Conservation (phyloP, 2,329 filamentous ascomycete genomes). For the Teratosphaeriaceae sp. region DNA sequence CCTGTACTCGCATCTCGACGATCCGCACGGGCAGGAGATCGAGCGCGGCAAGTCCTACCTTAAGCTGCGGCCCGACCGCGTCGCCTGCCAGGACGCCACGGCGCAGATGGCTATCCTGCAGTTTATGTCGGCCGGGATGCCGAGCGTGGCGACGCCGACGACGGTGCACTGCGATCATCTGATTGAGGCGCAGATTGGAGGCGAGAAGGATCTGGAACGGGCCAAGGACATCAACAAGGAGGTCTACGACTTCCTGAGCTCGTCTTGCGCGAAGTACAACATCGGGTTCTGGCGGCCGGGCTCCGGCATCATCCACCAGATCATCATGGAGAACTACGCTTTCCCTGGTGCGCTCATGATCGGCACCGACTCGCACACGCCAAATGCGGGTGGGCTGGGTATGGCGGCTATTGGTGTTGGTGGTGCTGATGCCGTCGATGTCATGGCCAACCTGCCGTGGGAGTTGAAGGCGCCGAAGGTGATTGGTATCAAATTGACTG, state of each 20-base stretch:
- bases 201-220: conserved; percentile 85
- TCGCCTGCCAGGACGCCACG: conserved; percentile 98
- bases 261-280: conserved; percentile 97
- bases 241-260: conserved; percentile 94
- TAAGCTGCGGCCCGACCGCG: conserved; percentile 92
- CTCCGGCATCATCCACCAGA: conserved; percentile 99
- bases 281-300: conserved; percentile 99
- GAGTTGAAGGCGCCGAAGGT: conserved; percentile 97
- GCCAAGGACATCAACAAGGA: conserved; percentile 96
- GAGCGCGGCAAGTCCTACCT: conserved; percentile 94
- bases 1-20: conserved; percentile 96
- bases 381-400: conserved; percentile 92
- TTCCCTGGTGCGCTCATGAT: conserved; percentile 98
- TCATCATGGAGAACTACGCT: conserved; percentile 96
- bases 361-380: conserved; percentile 96
- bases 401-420: conserved; percentile 92
- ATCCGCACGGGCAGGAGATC: conserved; percentile 93
- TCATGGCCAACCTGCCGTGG: conserved; percentile 96
- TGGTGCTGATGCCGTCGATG: conserved; percentile 96
- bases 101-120: conserved; percentile 99
- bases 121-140: conserved; percentile 99
- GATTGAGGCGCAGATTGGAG: conserved; percentile 95
- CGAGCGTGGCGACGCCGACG: conserved; percentile 83
- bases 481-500: conserved; percentile 93
- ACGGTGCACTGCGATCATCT: conserved; percentile 99